Evolutionary conservation across 768 basidiomycete genomes (phyloP), one percentile per base, ranked within the genome.

Genomic region (Polyporus arcularius): DNA sequence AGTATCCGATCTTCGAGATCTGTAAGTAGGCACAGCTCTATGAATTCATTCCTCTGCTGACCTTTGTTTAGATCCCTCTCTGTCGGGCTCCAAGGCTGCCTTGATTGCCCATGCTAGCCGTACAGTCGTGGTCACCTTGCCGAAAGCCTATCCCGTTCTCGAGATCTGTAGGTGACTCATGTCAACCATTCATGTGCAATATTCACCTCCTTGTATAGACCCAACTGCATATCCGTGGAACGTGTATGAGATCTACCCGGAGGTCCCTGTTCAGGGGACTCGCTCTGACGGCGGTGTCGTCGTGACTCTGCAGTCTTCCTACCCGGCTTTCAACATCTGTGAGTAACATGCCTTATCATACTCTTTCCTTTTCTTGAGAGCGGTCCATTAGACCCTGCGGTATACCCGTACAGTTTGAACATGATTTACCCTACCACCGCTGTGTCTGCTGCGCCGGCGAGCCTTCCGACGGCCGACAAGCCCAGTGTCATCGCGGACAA

Each of bases 281-380:
- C 26, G 38, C 7, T 15, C 14, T 26, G 32, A 14, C 2, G 14
- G 15, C n/a, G 52, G 54, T 31, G 28, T 56, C 26, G 45, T 55
- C 4, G 60, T 62, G 35, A 35, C 41, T 10, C 43, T 65, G 41
- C 43, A 26, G 0, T 31, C 55, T 35, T 10, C 16, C 5, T 69
- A 69, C 50, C 68, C 66, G 3, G 57, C 47, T 31, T 45, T 68
- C 43, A 51, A 65, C 43, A 62, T 67, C 50, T 67, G 66, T 70
- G 31, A 55, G 66, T 54, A 14, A 4, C 15, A 31, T 45, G 38
- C 51, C 28, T 30, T 8, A 12, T 32, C 31, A 42, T 53, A 21
- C 26, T 12, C 42, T 28, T 48, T 28, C 18, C 9, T 7, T 8
- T 45, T 45, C 16, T 45, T 8, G 21, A 16, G 8, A 8, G 15